Percentiles rank a stretch among this genome's conserved stretches.
These are phyloP conservation scores for Marsdenia floribunda DNA, from an alignment of 257 asterid species.

Conservation along the genomic window DNA sequence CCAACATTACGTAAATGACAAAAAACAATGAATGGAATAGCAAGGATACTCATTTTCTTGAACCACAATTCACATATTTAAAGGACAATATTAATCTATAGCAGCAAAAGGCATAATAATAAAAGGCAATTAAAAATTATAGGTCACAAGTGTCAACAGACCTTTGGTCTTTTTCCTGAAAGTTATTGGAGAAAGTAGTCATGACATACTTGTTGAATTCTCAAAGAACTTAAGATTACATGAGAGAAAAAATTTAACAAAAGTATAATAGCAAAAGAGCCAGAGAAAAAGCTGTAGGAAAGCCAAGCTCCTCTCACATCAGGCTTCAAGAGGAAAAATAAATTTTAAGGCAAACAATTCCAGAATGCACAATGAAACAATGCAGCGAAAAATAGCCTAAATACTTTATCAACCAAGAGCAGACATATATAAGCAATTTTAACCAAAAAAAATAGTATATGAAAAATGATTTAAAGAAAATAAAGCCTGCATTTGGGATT, in stretches of 20 bases:
- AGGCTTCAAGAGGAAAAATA: neutral
- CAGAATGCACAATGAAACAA: neutral
- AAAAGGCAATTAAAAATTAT: neutral
- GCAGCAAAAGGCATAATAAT: neutral
- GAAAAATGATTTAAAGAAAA: neutral
- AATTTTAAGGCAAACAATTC: neutral
- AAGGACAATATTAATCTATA: too few species aligned
- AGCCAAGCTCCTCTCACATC: neutral
- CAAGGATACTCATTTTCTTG: neutral
- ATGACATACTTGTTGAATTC: neutral
- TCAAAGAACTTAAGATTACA: neutral
- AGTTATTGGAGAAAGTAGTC: neutral
- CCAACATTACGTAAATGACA: neutral
- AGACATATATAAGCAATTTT: neutral
- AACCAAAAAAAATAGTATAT: neutral
- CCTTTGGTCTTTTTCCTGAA: neutral
- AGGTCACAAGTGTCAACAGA: neutral
- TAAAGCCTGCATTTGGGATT: neutral
- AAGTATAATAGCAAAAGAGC: neutral
- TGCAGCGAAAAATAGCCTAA: neutral
- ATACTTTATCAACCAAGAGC: neutral
- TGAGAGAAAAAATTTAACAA: neutral
- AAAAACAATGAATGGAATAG: too few species aligned
- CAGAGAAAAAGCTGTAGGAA: neutral
- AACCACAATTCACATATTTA: conserved; percentile 4